These are phyloP conservation scores for Saraca asoca DNA, from an alignment of 331 rosid genomes.

Conservation along the genomic window DNA sequence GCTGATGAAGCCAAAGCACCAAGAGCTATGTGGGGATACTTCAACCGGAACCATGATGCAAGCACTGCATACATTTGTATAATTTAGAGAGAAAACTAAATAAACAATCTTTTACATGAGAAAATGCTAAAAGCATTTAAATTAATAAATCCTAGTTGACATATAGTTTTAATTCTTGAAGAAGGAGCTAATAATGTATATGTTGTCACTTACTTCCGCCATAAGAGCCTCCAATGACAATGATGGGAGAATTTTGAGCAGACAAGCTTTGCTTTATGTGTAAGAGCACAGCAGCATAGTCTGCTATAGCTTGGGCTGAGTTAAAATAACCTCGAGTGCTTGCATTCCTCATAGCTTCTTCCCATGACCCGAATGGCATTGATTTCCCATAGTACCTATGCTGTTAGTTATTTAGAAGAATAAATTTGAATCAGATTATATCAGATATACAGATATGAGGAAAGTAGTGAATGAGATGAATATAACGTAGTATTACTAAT, in stretches of 20 bases:
- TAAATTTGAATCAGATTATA: no score
- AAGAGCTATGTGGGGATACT: slow-evolving; percentile 65
- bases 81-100: neutral
- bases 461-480: no score
- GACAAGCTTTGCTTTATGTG: slow-evolving; percentile 46
- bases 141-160: slow-evolving; percentile 4
- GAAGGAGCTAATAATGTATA: neutral
- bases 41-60: slow-evolving; percentile 72
- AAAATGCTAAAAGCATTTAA: neutral
- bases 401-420: no score
- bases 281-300: slow-evolving; percentile 54
- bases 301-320: slow-evolving; percentile 66
- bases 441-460: no score
- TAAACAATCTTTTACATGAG: neutral
- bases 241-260: slow-evolving; percentile 49
- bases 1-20: slow-evolving; percentile 78
- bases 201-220: slow-evolving; percentile 57
- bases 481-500: no score
- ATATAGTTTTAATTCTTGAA: slow-evolving; percentile 4
- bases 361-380: slow-evolving; percentile 51
- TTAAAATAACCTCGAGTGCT: slow-evolving; percentile 50
- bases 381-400: slow-evolving; percentile 69
- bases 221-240: slow-evolving; percentile 67
- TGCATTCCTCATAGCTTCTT: slow-evolving; percentile 45
- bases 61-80: slow-evolving; percentile 48